phyloP scores from a whole-genome alignment of 192 early-diverging fungal species.

The Coemansia sp. region DNA sequence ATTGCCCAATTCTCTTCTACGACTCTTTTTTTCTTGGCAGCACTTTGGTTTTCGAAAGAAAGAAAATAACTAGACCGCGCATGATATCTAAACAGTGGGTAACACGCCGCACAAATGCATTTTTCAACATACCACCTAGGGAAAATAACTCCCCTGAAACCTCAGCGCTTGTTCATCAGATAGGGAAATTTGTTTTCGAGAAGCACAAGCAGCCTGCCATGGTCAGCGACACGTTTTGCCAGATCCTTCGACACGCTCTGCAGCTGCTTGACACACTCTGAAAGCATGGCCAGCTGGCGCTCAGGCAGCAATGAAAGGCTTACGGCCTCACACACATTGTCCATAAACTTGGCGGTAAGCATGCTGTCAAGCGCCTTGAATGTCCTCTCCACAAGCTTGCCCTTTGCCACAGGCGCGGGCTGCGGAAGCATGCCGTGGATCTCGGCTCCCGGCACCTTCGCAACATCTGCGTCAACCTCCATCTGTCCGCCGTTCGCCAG shows the following conservation, averaged over 20 bases:
- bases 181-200: constrained; percentile 45
- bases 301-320: constrained; percentile 32
- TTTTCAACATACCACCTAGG: too few species aligned
- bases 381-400: constrained; percentile 36
- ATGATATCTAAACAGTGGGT: too few species aligned
- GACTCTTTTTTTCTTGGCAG: neutral
- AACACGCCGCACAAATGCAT: too few species aligned
- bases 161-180: constrained; percentile 30
- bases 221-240: constrained; percentile 20
- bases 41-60: too few species aligned
- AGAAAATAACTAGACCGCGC: too few species aligned
- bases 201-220: constrained; percentile 24
- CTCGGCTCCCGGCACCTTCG: constrained; percentile 21
- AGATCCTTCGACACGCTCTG: constrained; percentile 27
- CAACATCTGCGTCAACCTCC: constrained; percentile 3
- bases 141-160: neutral
- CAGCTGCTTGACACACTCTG: constrained; percentile 37
- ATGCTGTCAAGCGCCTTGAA: constrained; percentile 39
- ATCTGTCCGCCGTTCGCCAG: constrained; percentile 34
- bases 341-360: constrained; percentile 30
- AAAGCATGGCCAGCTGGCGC: constrained; percentile 40
- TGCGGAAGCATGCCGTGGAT: constrained; percentile 25
- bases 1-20: neutral
- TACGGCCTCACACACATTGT: constrained; percentile 21
- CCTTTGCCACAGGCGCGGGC: constrained; percentile 26